Percentiles rank a stretch among this genome's conserved stretches.
Conservation (phyloP, 352 stramenopile species). For the Lagenidium giganteum region DNA sequence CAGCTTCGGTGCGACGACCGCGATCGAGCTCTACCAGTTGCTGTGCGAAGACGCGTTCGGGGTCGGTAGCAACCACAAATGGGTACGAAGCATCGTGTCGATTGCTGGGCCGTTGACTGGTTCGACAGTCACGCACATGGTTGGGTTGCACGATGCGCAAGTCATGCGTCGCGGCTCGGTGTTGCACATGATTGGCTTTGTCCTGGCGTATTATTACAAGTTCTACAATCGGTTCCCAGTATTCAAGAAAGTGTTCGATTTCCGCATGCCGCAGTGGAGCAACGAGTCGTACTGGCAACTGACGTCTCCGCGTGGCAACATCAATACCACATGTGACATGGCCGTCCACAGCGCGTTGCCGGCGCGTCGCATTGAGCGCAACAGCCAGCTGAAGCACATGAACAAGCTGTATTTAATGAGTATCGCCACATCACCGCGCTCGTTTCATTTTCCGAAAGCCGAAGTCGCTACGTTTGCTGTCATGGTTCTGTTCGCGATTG, state of each 20-base stretch:
- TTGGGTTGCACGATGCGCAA: conserved; percentile 8
- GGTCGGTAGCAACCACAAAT: conserved; percentile 16
- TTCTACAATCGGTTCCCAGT: conserved; percentile 15
- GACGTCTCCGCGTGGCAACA: conserved; percentile 9
- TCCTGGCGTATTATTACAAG: conserved; percentile 15
- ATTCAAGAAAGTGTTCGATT: conserved; percentile 22
- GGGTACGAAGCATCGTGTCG: conserved; percentile 17
- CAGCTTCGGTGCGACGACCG: conserved; percentile 23
- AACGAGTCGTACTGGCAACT: conserved; percentile 17
- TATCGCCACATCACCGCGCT: conserved; percentile 64
- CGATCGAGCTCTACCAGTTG: conserved; percentile 26
- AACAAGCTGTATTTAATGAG: conserved; percentile 53
- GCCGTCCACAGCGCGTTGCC: conserved; percentile 20
- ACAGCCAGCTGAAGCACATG: conserved; percentile 39
- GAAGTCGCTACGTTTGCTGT: too few species aligned
- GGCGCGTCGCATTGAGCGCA: conserved; percentile 29
- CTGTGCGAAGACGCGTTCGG: conserved; percentile 20
- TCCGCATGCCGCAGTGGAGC: conserved; percentile 30
- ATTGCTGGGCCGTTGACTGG: conserved; percentile 23
- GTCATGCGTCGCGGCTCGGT: conserved; percentile 1
- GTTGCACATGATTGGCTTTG: conserved; percentile 9
- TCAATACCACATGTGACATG: conserved; percentile 14
- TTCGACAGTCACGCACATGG: conserved; percentile 14
- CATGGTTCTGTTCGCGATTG: too few species aligned
- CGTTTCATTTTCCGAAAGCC: too few species aligned